Evolutionary conservation across 306 rosid genomes (phyloP).

Genomic region (Gillenia trifoliata): DNA sequence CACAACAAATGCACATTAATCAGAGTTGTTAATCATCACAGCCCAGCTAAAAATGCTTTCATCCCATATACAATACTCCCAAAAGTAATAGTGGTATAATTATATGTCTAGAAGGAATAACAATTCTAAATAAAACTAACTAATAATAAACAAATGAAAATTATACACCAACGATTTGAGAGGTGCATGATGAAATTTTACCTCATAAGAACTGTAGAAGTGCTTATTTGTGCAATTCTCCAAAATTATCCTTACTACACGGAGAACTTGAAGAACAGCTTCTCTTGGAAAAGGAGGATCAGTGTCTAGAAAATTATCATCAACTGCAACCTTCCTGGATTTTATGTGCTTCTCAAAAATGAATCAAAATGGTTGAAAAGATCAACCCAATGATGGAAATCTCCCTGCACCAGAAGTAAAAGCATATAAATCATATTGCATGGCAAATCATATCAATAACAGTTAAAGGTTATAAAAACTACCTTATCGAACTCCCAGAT

Average conservation of each 20-base stretch:
- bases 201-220: constrained; percentile 95
- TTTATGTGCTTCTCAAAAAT: constrained; percentile 88
- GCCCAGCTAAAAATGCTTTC: neutral
- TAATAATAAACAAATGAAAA: neutral
- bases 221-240: constrained; percentile 96
- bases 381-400: constrained; percentile 99
- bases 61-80: neutral
- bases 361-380: constrained; percentile 95
- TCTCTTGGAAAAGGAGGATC: constrained; percentile 93
- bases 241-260: constrained; percentile 80
- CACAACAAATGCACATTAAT: neutral
- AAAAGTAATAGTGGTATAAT: neutral
- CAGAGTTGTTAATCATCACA: neutral
- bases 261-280: constrained; percentile 88
- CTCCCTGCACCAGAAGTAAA: constrained; percentile 67
- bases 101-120: neutral
- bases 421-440: constrained; percentile 29
- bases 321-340: constrained; percentile 84
- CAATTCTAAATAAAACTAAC: too few species aligned
- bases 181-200: constrained; percentile 16
- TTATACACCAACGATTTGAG: neutral
- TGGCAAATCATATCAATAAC: too few species aligned
- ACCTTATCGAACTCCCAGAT: constrained; percentile 98
- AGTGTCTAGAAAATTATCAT: constrained; percentile 60
- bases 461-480: constrained; percentile 23